Evolutionary conservation across 1,284 basidiomycete species (phyloP), one percentile per base, ranked within the genome.

Genomic region (Takashimella tepidaria): DNA sequence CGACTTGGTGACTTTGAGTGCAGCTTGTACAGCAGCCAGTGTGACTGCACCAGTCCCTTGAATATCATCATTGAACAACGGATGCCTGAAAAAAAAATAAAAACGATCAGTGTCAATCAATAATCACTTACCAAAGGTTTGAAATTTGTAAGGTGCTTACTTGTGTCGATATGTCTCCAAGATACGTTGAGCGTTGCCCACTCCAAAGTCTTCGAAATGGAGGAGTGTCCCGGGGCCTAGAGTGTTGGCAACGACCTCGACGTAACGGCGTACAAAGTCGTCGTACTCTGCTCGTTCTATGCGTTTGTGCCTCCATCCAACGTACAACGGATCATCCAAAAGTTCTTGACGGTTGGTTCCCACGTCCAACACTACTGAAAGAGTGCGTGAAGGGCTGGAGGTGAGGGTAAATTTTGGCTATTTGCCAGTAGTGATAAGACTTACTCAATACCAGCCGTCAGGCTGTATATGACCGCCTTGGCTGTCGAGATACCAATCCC

Each of bases 31-130:
- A 21, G 81, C 82, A 0, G 87, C 82, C n/a, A 90, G 80, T 0
- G 87, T 86, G 31, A 92, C 88, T 0, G 88, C 88, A 13, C 88
- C 88, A 3, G 88, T 92, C 23, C 88, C 88, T 76, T 90, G 88
- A 52, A 87, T 88, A 65, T 67, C 87, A 61, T 89, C 88, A 70
- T 89, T 90, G 78, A 89, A 89, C 26, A 37, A 40, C 45, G 3
- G 50, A 41, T 26, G 55, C 16, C 37, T 41, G 4, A 8, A 16
- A 16, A 37, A 16, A 37, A 8, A 37, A 16, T 16, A 37, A 37
- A 16, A 37, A 8, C 10, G 8, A 16, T 37, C 31, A 37, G 31
- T 16, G 16, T 8, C 8, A 37, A 16, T 37, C 16, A 16, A 37
- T 8, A 37, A 44, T 44, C 6, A 11, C 8, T 8, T 44, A 19